Conservation (phyloP, 2,329 filamentous ascomycete genomes). For the Zopfia rhizophila region DNA sequence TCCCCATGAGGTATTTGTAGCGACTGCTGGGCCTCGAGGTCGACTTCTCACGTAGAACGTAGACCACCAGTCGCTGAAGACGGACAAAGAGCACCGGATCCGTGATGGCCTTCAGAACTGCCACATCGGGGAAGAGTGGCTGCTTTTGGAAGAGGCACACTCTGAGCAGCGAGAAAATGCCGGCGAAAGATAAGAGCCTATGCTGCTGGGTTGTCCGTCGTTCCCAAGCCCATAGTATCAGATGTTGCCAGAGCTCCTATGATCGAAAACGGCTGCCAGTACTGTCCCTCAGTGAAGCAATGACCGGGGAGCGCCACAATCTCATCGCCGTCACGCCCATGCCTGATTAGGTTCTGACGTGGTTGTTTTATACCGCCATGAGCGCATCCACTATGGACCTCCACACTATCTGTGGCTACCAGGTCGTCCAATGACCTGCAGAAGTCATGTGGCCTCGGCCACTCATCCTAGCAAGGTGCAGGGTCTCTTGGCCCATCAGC, state of each 20-base stretch:
- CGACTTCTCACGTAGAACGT: conserved; percentile 47
- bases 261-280: conserved; percentile 44
- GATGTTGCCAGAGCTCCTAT: conserved; percentile 32
- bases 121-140: conserved; percentile 42
- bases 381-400: conserved; percentile 2
- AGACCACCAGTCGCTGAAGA: conserved; percentile 47
- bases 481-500: conserved; percentile 31
- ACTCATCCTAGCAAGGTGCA: conserved; percentile 32
- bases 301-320: conserved; percentile 36
- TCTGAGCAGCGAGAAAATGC: conserved; percentile 28
- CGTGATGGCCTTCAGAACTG: conserved; percentile 44
- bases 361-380: conserved; percentile 6
- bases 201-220: conserved; percentile 32
- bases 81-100: conserved; percentile 54
- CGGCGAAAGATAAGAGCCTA: conserved; percentile 33
- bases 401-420: conserved; percentile 17
- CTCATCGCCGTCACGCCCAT: conserved; percentile 30
- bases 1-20: conserved; percentile 52
- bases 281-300: conserved; percentile 34
- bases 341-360: conserved; percentile 20
- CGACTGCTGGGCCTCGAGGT: conserved; percentile 43
- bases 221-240: conserved; percentile 39
- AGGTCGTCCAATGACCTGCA: conserved; percentile 34
- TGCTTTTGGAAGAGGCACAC: conserved; percentile 45
- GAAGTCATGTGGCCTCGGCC: conserved; percentile 36